A percentile compares a stretch with the other conserved stretches of the same genome.
phyloP scores from a whole-genome alignment of 2,329 filamentous ascomycete species.

The Colletotrichum incanum region DNA sequence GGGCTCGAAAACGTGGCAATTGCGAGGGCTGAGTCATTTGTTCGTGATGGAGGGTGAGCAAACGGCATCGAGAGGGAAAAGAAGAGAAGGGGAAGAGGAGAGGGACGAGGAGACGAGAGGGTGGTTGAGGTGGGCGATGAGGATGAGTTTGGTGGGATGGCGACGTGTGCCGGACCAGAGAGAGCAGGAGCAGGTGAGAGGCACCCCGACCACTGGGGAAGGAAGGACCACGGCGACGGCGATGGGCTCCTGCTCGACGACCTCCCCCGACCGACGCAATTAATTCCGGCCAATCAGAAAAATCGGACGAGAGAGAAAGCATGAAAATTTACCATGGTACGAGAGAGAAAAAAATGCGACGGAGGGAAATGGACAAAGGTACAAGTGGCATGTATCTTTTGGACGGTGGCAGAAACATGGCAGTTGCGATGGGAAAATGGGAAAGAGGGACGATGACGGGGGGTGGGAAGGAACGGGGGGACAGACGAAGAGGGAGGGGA shows the following conservation, averaged over 20 bases:
- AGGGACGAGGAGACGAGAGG: constrained; percentile 33
- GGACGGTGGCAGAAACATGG: constrained; percentile 22
- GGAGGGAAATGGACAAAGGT: constrained; percentile 30
- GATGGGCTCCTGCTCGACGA: background rate
- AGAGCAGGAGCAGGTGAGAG: background rate
- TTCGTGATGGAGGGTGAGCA: constrained; percentile 41
- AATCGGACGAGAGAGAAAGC: constrained; percentile 20
- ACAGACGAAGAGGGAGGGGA: background rate
- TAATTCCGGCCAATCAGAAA: constrained; percentile 43
- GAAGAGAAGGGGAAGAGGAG: constrained; percentile 30
- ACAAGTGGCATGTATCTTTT: constrained; percentile 39
- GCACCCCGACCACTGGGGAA: constrained; percentile 4
- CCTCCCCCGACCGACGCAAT: background rate
- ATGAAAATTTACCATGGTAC: too few species aligned
- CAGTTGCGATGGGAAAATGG: constrained; percentile 27
- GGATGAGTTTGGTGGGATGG: constrained; percentile 42
- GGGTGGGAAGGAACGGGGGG: constrained; percentile 9
- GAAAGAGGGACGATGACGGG: background rate
- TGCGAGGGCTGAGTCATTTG: constrained; percentile 31
- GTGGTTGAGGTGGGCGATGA: constrained; percentile 45
- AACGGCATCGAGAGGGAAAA: constrained; percentile 20
- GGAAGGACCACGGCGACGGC: background rate
- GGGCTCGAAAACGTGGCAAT: constrained; percentile 20
- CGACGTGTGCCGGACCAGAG: constrained; percentile 40
- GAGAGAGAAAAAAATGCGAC: constrained; percentile 24